These are phyloP conservation scores for Cyclaneusma minus DNA, from an alignment of 2,329 filamentous ascomycete species.

Conservation along the genomic window DNA sequence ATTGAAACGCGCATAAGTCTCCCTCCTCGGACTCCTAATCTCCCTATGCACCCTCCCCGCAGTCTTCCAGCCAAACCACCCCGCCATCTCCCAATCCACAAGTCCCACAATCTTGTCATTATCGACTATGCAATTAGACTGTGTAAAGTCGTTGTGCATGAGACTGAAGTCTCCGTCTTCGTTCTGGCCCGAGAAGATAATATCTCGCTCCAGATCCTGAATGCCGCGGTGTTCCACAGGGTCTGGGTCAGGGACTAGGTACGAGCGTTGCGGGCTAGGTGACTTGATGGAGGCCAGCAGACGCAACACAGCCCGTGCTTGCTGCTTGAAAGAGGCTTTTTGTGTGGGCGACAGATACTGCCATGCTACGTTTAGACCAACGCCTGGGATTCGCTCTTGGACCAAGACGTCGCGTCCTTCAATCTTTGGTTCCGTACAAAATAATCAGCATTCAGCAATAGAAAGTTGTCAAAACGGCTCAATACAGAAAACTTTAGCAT, in stretches of 20 bases:
- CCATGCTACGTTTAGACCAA: no score
- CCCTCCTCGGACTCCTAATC: conserved; percentile 10
- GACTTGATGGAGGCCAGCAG: conserved; percentile 16
- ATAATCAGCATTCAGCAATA: no score
- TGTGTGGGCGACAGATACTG: no score
- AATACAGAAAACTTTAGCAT: conserved; percentile 18
- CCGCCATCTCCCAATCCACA: conserved; percentile 27
- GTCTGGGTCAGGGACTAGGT: conserved; percentile 12
- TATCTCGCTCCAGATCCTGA: conserved; percentile 19
- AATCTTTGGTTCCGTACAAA: no score
- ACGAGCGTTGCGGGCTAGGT: conserved; percentile 6
- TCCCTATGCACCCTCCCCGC: conserved; percentile 12
- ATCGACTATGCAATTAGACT: conserved; percentile 23
- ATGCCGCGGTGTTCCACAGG: conserved; percentile 17
- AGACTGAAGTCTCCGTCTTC: conserved; percentile 16
- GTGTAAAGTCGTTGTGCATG: conserved; percentile 24
- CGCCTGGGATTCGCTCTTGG: no score
- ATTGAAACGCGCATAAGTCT: conserved; percentile 6
- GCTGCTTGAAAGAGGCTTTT: conserved; percentile 22
- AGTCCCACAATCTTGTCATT: conserved; percentile 23
- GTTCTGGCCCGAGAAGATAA: conserved; percentile 15
- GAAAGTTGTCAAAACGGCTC: no score
- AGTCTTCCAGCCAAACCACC: conserved; percentile 18
- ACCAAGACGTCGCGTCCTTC: no score
- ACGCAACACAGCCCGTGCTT: conserved; percentile 19